phyloP scores from a whole-genome alignment of 176 grass and related monocot species.

The Musa acuminata region DNA sequence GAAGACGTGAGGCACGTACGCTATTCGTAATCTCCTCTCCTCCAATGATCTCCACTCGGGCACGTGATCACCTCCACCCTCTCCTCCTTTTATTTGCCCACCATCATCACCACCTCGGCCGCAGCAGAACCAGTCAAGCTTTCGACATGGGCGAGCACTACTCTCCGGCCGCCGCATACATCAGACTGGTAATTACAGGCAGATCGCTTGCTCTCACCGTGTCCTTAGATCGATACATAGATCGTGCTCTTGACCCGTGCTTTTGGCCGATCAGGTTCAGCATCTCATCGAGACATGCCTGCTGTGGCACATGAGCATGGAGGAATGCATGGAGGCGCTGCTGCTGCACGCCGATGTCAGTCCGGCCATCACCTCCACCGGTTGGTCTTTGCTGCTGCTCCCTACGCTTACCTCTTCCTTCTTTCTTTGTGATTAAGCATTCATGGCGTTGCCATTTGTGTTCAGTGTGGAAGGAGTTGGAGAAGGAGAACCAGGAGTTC shows the following conservation, averaged over 20 bases:
- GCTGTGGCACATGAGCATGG: slow-evolving; percentile 81
- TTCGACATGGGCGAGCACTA: neutral
- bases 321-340: slow-evolving; percentile 74
- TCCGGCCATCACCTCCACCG: slow-evolving; percentile 65
- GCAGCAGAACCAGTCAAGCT: neutral
- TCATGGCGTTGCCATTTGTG: neutral
- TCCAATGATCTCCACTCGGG: slow-evolving; percentile 34
- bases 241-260: neutral
- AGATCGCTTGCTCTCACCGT: neutral
- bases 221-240: neutral
- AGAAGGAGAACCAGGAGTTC: slow-evolving; percentile 88
- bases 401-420: neutral
- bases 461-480: slow-evolving; percentile 83
- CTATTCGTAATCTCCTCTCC: neutral
- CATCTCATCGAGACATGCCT: slow-evolving; percentile 82
- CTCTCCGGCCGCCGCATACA: neutral
- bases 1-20: neutral
- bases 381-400: slow-evolving; percentile 3
- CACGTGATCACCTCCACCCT: slow-evolving; percentile 29
- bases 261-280: slow-evolving; percentile 38
- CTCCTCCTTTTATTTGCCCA: neutral
- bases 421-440: neutral
- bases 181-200: neutral
- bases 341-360: slow-evolving; percentile 55
- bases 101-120: neutral